Base-by-base conservation (phyloP, 768 basidiomycete species). In the Collybia sp. region DNA sequence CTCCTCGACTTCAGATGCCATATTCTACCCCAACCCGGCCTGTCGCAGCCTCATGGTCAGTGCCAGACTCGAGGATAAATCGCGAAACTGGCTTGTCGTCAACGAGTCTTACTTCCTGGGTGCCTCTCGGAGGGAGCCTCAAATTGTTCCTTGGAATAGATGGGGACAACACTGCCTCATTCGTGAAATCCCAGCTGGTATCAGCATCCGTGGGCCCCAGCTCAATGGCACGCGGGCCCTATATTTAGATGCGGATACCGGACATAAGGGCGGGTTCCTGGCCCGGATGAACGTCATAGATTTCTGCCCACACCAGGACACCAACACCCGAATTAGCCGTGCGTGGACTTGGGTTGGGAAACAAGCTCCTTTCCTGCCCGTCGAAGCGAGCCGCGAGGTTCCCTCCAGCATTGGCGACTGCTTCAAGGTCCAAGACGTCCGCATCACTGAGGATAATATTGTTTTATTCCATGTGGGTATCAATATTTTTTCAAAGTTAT, bases 371-470 rank as follows among this genome's bases (percentile, higher is more conserved):
- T 62, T 76, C 35, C 60, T 68, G 16, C 73, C 75, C 6, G 67
- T 53, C 49, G 77, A 77, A 56, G 60, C 51, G 38, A 57, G 58
- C 51, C 73, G 73, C 42, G 68, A 67, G 9, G 60, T 80, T 19
- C 70, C 77, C 8, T 49, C 64, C 9, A 59, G 67, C 44, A 76
- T 73, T 12, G 71, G 75, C 2, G 68, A 73, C 47, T 64, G 69
- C 8, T 62, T 70, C 41, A 63, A 60, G 31, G 69, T 82, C 44
- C 73, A 79, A 31, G 73, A 71, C 58, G 63, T 82, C 45, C 66
- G 70, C 34, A 71, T 73, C 34, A 83, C 77, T 10, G 82, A 83
- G 57, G 82, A 84, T 50, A 80, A 81, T 45, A 69, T 83, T 15
- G 62, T 82, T 44, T 56, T 84, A 43, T 70, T 81, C 49, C 58